phyloP scores from a whole-genome alignment of 2,329 filamentous ascomycete genomes.

The Aureobasidium zeae region DNA sequence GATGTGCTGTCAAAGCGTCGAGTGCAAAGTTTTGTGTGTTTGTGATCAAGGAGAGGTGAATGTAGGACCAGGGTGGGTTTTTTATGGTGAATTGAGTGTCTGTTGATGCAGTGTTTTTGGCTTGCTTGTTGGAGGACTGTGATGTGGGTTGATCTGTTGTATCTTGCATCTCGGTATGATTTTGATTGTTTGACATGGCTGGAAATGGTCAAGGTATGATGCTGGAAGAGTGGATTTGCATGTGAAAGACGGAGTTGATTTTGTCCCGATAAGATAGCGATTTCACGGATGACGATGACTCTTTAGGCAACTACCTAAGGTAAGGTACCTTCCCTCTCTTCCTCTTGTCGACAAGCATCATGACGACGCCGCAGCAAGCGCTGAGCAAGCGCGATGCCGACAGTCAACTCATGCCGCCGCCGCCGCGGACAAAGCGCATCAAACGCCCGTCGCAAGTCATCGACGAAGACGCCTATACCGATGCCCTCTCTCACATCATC shows the following conservation, averaged over 20 bases:
- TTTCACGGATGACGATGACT: no score
- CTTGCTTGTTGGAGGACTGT: conserved; percentile 8
- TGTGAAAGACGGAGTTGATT: conserved; percentile 9
- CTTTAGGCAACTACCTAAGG: no score
- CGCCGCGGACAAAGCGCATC: conserved; percentile 75
- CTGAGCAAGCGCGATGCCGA: conserved; percentile 58
- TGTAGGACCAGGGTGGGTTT: conserved; percentile 33
- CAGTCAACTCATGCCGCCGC: conserved; percentile 74
- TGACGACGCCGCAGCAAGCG: conserved; percentile 29
- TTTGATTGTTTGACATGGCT: no score
- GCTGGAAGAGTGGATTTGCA: conserved; percentile 2
- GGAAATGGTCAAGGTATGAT: no score
- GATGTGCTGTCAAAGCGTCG: conserved; percentile 54
- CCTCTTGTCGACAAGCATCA: neutral
- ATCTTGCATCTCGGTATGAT: neutral
- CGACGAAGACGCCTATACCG: conserved; percentile 88
- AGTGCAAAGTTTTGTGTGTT: conserved; percentile 27
- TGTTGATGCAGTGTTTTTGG: conserved; percentile 6
- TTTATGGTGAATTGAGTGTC: conserved; percentile 33
- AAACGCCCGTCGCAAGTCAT: conserved; percentile 82
- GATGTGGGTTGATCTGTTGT: no score
- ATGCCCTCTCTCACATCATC: conserved; percentile 86
- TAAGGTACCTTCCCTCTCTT: neutral
- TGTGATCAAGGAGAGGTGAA: conserved; percentile 32
- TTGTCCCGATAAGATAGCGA: no score